phyloP scores from a whole-genome alignment of 1,139 yeast species.

The Magnusiomyces magnusii region DNA sequence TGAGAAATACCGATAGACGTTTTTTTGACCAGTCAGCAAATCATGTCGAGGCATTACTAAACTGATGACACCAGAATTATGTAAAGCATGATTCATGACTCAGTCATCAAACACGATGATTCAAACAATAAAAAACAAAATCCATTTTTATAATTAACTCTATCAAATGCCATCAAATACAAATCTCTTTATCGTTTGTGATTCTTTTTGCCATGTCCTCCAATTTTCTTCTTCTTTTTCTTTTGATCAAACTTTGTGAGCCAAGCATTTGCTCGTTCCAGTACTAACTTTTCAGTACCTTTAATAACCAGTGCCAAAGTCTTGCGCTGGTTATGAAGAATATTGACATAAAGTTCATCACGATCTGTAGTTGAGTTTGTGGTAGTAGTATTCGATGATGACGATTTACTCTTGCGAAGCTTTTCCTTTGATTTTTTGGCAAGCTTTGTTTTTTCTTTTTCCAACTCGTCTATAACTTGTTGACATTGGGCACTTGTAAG shows the following conservation, averaged over 20 bases:
- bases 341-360: neutral
- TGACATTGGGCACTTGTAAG: conserved; percentile 25
- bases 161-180: too few species aligned
- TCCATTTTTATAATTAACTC: too few species aligned
- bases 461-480: conserved; percentile 14
- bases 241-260: neutral
- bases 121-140: too few species aligned
- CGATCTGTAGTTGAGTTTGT: neutral
- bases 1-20: neutral
- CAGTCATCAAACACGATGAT: neutral
- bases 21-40: neutral
- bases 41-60: neutral
- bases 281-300: conserved; percentile 32
- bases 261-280: conserved; percentile 24
- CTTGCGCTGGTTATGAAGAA: conserved; percentile 13
- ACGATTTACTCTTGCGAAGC: neutral
- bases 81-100: neutral
- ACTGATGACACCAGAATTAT: neutral
- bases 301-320: conserved; percentile 25
- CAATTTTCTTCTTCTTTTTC: neutral
- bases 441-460: neutral
- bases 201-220: neutral
- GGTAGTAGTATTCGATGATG: neutral
- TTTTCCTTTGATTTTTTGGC: neutral
- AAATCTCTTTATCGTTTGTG: neutral